Conservation (phyloP, 2,329 filamentous ascomycete genomes). For the Beauveria medogensis region DNA sequence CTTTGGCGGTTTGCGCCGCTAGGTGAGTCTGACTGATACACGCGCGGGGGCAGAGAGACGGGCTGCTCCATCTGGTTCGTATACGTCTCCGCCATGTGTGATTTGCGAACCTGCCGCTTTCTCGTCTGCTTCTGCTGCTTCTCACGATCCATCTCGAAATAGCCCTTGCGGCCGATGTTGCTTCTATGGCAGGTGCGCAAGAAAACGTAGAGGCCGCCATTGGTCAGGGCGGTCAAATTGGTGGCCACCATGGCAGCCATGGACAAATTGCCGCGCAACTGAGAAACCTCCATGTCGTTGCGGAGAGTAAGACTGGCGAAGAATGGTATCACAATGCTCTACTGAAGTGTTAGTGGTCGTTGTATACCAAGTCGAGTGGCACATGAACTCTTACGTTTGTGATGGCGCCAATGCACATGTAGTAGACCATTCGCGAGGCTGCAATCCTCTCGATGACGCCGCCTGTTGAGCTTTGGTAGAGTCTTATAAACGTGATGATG, state of each 20-base stretch:
- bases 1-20: not conserved
- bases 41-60: not conserved
- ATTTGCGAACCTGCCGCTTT: slow-evolving; percentile 2
- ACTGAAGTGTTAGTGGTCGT: slow-evolving; percentile 20
- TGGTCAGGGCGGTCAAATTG: slow-evolving; percentile 58
- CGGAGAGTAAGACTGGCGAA: slow-evolving; percentile 50
- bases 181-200: slow-evolving; percentile 54
- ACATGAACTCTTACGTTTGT: slow-evolving; percentile 42
- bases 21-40: not conserved
- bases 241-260: slow-evolving; percentile 59
- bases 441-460: slow-evolving; percentile 52
- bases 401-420: slow-evolving; percentile 47
- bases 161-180: slow-evolving; percentile 42
- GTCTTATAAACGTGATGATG: slow-evolving; percentile 47
- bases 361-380: too few species aligned
- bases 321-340: slow-evolving; percentile 55
- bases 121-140: slow-evolving; percentile 15
- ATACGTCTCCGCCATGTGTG: slow-evolving; percentile 6
- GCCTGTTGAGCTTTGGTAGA: slow-evolving; percentile 46
- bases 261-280: slow-evolving; percentile 40
- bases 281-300: slow-evolving; percentile 26
- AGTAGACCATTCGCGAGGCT: slow-evolving; percentile 64
- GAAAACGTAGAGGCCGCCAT: slow-evolving; percentile 58
- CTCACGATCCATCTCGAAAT: slow-evolving; percentile 39
- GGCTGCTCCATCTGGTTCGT: slow-evolving; percentile 8